phyloP scores from a whole-genome alignment of 305 asterid genomes.

The Plantago lanceolata region DNA sequence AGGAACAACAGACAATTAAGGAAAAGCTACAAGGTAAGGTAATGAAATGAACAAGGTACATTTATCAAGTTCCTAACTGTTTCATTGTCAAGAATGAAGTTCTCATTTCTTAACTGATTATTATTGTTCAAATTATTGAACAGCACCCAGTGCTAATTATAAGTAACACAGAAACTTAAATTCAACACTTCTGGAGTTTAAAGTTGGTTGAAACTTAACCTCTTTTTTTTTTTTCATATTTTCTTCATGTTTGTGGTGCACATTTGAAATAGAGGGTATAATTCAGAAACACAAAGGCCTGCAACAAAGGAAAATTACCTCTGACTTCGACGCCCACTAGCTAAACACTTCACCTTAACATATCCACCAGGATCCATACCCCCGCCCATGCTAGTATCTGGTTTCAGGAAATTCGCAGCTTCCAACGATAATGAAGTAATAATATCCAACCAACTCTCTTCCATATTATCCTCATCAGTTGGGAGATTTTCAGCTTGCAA shows the following conservation, averaged over 20 bases:
- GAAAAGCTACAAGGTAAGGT: background rate
- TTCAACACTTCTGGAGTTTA: constrained; percentile 2
- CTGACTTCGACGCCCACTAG: constrained; percentile 63
- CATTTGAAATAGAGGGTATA: constrained; percentile 7
- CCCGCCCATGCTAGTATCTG: constrained; percentile 72
- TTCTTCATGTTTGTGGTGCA: constrained; percentile 18
- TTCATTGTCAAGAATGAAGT: constrained; percentile 14
- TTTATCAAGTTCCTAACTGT: constrained; percentile 3
- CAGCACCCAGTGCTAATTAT: constrained; percentile 14
- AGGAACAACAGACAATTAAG: background rate
- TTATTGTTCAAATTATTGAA: constrained; percentile 3
- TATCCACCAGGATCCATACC: constrained; percentile 91
- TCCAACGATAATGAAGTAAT: constrained; percentile 68
- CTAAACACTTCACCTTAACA: constrained; percentile 79
- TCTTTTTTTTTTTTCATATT: constrained; percentile 5
- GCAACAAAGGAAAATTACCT: constrained; percentile 40
- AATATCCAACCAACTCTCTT: constrained; percentile 69
- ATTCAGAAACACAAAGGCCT: constrained; percentile 7
- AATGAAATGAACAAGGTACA: background rate
- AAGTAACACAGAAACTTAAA: constrained; percentile 6
- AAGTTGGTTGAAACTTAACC: background rate
- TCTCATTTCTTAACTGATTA: constrained; percentile 4
- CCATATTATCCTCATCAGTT: constrained; percentile 32
- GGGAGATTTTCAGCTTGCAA: constrained; percentile 60
- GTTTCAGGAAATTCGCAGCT: constrained; percentile 73